A percentile compares a stretch with the other conserved stretches of the same genome.
These are phyloP conservation scores for Fusarium chaquense DNA, from an alignment of 2,329 filamentous ascomycete species.

Conservation along the genomic window DNA sequence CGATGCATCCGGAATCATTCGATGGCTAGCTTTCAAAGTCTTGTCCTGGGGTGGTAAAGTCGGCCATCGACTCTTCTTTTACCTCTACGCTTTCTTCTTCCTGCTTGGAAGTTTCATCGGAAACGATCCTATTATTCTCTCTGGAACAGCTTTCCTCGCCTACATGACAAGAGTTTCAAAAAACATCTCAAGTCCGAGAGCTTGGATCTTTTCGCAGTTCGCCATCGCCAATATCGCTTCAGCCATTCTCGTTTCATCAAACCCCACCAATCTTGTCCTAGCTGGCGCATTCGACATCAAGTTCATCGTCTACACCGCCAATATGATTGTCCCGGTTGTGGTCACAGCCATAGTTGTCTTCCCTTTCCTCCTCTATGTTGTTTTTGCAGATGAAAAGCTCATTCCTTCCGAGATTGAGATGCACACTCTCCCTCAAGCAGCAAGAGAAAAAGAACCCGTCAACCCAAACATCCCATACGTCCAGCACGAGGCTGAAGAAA, in stretches of 20 bases:
- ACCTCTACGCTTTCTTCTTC: conserved; percentile 80
- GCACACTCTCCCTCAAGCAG: conserved; percentile 72
- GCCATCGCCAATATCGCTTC: conserved; percentile 79
- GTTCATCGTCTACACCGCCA: conserved; percentile 80
- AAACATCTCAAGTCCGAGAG: conserved; percentile 77
- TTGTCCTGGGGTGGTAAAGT: conserved; percentile 74
- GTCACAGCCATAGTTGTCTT: conserved; percentile 76
- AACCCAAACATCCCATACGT: conserved; percentile 80
- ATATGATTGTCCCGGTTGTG: conserved; percentile 79
- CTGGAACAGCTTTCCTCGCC: conserved; percentile 78
- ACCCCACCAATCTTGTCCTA: conserved; percentile 80
- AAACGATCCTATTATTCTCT: conserved; percentile 81
- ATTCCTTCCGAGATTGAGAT: conserved; percentile 76
- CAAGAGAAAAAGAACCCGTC: conserved; percentile 66
- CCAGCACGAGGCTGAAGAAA: conserved; percentile 65
- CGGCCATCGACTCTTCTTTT: conserved; percentile 78
- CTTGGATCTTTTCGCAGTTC: conserved; percentile 81
- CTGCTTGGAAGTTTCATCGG: conserved; percentile 74
- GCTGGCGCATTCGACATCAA: conserved; percentile 78
- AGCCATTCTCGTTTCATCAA: conserved; percentile 81
- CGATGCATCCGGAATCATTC: conserved; percentile 78
- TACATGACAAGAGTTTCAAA: conserved; percentile 82
- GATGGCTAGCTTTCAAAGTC: conserved; percentile 77
- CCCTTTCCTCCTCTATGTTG: conserved; percentile 76
- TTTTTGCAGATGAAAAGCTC: conserved; percentile 73